Conservation (phyloP, 306 rosid species). For the Malus asiatica region DNA sequence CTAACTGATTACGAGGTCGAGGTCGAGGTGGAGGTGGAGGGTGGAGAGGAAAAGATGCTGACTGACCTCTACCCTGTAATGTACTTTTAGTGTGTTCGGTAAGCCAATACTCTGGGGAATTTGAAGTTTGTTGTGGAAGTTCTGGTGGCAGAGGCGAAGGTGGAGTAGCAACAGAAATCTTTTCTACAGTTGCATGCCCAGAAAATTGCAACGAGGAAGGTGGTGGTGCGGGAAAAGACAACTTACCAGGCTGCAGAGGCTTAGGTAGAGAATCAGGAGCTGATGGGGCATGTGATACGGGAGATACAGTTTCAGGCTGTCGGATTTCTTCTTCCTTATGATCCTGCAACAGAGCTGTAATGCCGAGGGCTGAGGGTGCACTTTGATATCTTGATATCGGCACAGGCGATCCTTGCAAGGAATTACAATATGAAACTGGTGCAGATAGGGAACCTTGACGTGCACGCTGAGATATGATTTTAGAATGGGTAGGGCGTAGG, state of each 20-base stretch:
- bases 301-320: conserved; percentile 29
- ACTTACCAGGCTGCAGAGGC: conserved; percentile 25
- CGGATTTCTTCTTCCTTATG: conserved; percentile 37
- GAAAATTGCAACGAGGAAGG: conserved; percentile 30
- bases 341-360: conserved; percentile 81
- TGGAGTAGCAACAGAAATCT: conserved; percentile 16
- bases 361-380: conserved; percentile 74
- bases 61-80: conserved; percentile 20
- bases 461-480: conserved; percentile 63
- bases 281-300: conserved; percentile 11
- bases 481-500: conserved; percentile 50
- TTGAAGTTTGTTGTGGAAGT: conserved; percentile 18
- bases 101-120: conserved; percentile 10
- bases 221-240: conserved; percentile 24
- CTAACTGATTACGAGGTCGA: conserved; percentile 21
- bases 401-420: conserved; percentile 57
- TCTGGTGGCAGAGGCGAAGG: conserved; percentile 12
- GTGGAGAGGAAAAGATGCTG: conserved; percentile 15
- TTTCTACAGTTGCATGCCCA: conserved; percentile 16
- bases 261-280: conserved; percentile 20
- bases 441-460: conserved; percentile 46
- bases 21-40: conserved; percentile 10
- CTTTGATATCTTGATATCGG: conserved; percentile 56
- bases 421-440: conserved; percentile 42
- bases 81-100: conserved; percentile 16